phyloP scores from a whole-genome alignment of 2,329 filamentous ascomycete genomes.

The Epichloe baconii region DNA sequence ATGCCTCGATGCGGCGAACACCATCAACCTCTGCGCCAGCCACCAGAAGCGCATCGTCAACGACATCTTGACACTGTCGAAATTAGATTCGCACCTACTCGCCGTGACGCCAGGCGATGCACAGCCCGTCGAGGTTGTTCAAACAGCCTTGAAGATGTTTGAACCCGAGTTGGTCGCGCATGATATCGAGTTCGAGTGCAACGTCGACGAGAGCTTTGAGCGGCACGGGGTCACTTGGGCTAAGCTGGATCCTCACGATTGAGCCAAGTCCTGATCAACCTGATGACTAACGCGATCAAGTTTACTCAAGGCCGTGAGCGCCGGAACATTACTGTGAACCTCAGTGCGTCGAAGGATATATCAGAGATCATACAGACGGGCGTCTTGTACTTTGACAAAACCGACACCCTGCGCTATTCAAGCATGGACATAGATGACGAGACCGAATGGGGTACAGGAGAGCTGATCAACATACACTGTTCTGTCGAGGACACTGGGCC shows the following conservation, averaged over 20 bases:
- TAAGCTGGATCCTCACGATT: conserved; percentile 60
- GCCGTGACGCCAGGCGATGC: conserved; percentile 58
- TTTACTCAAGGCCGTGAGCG: conserved; percentile 48
- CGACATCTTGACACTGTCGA: conserved; percentile 53
- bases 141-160: conserved; percentile 64
- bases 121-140: conserved; percentile 54
- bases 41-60: conserved; percentile 65
- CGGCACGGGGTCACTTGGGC: conserved; percentile 56
- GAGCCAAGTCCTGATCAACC: conserved; percentile 63
- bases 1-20: conserved; percentile 64
- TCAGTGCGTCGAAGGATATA: conserved; percentile 48
- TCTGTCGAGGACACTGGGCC: conserved; percentile 60
- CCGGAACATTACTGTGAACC: conserved; percentile 47
- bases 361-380: conserved; percentile 26
- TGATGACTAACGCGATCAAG: conserved; percentile 56
- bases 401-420: conserved; percentile 22
- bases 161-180: conserved; percentile 61
- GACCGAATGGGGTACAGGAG: conserved; percentile 58
- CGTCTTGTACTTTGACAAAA: conserved; percentile 34
- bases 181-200: conserved; percentile 57
- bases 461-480: conserved; percentile 59
- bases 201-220: conserved; percentile 54
- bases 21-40: conserved; percentile 65
- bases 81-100: conserved; percentile 58
- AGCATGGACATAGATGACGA: conserved; percentile 34